These are phyloP conservation scores for Penicillium canariense DNA, from an alignment of 495 filamentous ascomycete species.

Conservation along the genomic window DNA sequence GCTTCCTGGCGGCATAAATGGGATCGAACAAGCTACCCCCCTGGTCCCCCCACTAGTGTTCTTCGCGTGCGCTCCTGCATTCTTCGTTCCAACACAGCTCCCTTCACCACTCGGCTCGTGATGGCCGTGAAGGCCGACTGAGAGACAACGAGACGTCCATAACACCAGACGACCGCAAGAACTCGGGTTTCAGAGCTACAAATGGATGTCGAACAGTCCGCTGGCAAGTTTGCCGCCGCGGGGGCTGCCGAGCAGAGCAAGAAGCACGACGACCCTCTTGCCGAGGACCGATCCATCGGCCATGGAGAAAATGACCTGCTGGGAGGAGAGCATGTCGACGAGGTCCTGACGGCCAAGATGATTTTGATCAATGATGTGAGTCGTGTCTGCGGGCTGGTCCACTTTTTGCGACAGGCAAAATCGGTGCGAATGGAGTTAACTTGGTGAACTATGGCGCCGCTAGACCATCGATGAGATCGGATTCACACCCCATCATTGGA, in stretches of 20 bases:
- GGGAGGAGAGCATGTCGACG: constrained; percentile 52
- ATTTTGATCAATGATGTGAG: constrained; percentile 66
- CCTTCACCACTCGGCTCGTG: too few relatives aligned
- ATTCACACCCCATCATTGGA: constrained; percentile 65
- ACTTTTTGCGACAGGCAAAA: neutral
- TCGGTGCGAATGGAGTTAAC: neutral
- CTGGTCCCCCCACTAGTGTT: too few relatives aligned
- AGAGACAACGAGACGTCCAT: too few relatives aligned
- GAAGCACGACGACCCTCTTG: constrained; percentile 3
- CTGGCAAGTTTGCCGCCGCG: neutral
- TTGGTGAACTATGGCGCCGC: neutral
- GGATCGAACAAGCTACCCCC: too few relatives aligned
- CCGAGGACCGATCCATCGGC: constrained; percentile 16
- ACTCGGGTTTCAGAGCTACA: neutral
- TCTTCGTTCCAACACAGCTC: too few relatives aligned
- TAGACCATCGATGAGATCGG: constrained; percentile 74
- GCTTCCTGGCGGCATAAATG: too few relatives aligned
- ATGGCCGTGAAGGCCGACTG: too few relatives aligned
- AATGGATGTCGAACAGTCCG: constrained; percentile 20
- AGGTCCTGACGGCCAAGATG: constrained; percentile 67
- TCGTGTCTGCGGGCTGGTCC: neutral
- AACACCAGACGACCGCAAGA: too few relatives aligned
- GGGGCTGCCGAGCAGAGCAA: neutral
- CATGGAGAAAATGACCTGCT: constrained; percentile 50
- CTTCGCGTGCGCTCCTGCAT: too few relatives aligned